Percentiles rank a stretch among this genome's conserved stretches.
phyloP scores from a whole-genome alignment of 345 rosid species.

The Sonneratia alba region DNA sequence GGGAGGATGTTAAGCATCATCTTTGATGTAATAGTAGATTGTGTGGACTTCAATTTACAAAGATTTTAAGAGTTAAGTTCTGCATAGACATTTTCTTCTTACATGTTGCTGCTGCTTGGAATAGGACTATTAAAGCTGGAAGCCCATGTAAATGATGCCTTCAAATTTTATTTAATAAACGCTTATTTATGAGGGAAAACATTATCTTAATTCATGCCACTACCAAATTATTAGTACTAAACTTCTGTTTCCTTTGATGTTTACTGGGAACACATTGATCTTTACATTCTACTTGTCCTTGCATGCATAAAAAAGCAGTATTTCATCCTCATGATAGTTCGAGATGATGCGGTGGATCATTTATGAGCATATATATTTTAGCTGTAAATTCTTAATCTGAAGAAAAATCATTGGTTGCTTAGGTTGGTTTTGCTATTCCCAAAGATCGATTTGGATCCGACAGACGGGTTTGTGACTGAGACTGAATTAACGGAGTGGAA shows the following conservation, averaged over 20 bases:
- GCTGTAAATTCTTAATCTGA: neutral
- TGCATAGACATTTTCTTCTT: neutral
- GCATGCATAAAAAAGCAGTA: neutral
- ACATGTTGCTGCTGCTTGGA: neutral
- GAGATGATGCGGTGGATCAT: neutral
- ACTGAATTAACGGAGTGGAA: constrained; percentile 88
- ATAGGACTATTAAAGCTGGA: neutral
- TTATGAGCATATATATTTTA: neutral
- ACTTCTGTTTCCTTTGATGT: neutral
- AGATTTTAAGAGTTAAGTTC: neutral
- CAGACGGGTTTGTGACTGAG: constrained; percentile 67
- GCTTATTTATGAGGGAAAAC: neutral
- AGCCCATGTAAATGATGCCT: neutral
- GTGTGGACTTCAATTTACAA: neutral
- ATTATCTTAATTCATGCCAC: no score
- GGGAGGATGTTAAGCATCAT: neutral
- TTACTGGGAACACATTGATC: neutral
- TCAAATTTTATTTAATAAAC: neutral
- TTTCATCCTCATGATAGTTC: neutral
- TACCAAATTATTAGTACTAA: no score
- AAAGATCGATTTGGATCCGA: constrained; percentile 73
- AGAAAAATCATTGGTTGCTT: constrained; percentile 7
- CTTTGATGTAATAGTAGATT: neutral
- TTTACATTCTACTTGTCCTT: neutral
- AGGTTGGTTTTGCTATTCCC: constrained; percentile 86